These are phyloP conservation scores for Synchytrium microbalum DNA, from an alignment of 371 early-diverging fungal genomes.

Conservation along the genomic window DNA sequence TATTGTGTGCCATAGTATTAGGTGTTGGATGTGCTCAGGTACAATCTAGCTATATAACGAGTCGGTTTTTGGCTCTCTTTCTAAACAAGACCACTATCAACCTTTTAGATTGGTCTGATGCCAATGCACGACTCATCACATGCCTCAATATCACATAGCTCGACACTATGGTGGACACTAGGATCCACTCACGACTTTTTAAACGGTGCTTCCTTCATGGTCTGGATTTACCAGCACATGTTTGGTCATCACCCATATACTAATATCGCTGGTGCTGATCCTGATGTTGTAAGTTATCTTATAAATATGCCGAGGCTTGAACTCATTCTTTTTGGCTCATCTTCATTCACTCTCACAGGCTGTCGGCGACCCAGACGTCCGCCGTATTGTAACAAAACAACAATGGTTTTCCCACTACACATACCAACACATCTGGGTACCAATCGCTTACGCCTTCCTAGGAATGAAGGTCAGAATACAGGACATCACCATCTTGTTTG, in stretches of 20 bases:
- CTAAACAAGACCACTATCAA: too few species aligned
- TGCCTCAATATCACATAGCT: slow-evolving; percentile 44
- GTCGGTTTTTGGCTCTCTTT: neutral
- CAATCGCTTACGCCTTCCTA: slow-evolving; percentile 43
- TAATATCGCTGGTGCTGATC: slow-evolving; percentile 50
- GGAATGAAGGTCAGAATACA: slow-evolving; percentile 48
- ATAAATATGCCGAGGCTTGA: neutral
- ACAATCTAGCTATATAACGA: slow-evolving; percentile 6
- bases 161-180: slow-evolving; percentile 43
- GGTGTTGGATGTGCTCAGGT: slow-evolving; percentile 40
- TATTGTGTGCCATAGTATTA: slow-evolving; percentile 33
- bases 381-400: slow-evolving; percentile 45
- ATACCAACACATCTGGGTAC: slow-evolving; percentile 44
- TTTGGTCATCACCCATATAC: slow-evolving; percentile 55
- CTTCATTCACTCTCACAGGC: slow-evolving; percentile 9
- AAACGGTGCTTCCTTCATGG: slow-evolving; percentile 46
- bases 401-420: slow-evolving; percentile 42
- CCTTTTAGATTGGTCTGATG: slow-evolving; percentile 37
- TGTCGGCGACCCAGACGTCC: slow-evolving; percentile 38
- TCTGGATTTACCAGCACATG: slow-evolving; percentile 54
- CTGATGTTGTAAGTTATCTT: slow-evolving; percentile 30
- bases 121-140: slow-evolving; percentile 53
- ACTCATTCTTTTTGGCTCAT: slow-evolving; percentile 7
- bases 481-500: slow-evolving; percentile 43
- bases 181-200: slow-evolving; percentile 52